Percentiles rank a stretch among this genome's conserved stretches.
phyloP scores from a whole-genome alignment of 495 filamentous ascomycete species.

The Oleoguttula mirabilis region DNA sequence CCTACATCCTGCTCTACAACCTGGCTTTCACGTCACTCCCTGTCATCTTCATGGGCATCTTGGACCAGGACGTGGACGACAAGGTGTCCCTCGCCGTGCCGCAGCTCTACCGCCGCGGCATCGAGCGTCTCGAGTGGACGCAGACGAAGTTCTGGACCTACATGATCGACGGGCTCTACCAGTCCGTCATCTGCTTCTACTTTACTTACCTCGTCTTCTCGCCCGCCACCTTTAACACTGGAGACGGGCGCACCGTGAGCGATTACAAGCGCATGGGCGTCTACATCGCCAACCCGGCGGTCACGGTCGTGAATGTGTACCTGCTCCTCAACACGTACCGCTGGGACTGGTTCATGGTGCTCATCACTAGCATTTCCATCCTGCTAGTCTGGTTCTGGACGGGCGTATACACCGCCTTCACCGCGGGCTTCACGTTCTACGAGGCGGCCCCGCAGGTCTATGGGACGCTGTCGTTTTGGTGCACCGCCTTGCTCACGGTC shows the following conservation, averaged over 20 bases:
- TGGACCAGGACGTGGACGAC: slow-evolving; percentile 95
- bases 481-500: slow-evolving; percentile 58
- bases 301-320: slow-evolving; percentile 78
- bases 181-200: slow-evolving; percentile 86
- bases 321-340: slow-evolving; percentile 90
- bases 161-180: slow-evolving; percentile 90
- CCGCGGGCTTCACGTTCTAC: slow-evolving; percentile 60
- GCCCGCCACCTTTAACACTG: slow-evolving; percentile 52
- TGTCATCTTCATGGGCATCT: slow-evolving; percentile 89
- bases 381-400: slow-evolving; percentile 95
- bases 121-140: slow-evolving; percentile 96
- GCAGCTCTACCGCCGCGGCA: slow-evolving; percentile 89
- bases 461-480: slow-evolving; percentile 74
- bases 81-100: slow-evolving; percentile 88
- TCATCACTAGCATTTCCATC: slow-evolving; percentile 70
- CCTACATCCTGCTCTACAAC: slow-evolving; percentile 92
- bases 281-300: slow-evolving; percentile 66
- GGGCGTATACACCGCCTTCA: slow-evolving; percentile 69
- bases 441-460: slow-evolving; percentile 67
- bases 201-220: slow-evolving; percentile 73
- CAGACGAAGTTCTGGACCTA: slow-evolving; percentile 94
- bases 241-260: slow-evolving; percentile 55
- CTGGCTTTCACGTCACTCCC: slow-evolving; percentile 93
- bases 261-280: slow-evolving; percentile 74
- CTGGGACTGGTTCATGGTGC: slow-evolving; percentile 90